phyloP scores from a whole-genome alignment of 1,284 basidiomycete species.

The Boletus smithii region DNA sequence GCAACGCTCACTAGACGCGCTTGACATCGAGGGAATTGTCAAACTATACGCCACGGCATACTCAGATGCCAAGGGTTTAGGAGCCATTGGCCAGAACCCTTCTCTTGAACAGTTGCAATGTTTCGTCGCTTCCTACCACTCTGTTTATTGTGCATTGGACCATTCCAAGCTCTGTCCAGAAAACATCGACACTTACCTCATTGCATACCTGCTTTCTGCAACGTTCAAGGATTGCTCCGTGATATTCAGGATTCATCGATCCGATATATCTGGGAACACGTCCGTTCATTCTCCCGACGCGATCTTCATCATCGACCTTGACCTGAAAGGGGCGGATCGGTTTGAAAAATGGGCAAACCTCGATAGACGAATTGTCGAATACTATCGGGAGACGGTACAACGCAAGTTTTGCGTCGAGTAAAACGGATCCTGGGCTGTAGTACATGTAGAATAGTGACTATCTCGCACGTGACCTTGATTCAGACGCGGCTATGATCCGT shows the following conservation, averaged over 20 bases:
- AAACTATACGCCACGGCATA: constrained; percentile 19
- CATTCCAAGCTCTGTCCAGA: constrained; percentile 39
- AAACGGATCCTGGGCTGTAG: too few species aligned
- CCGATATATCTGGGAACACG: constrained; percentile 5
- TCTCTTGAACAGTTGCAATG: constrained; percentile 54
- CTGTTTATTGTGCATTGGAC: constrained; percentile 34
- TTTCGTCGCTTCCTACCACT: constrained; percentile 57
- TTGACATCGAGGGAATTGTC: constrained; percentile 78
- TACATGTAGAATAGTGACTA: too few species aligned
- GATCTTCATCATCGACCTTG: constrained; percentile 81
- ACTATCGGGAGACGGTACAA: constrained; percentile 36
- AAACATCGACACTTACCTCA: constrained; percentile 55
- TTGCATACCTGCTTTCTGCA: constrained; percentile 84
- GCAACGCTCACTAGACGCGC: constrained; percentile 75
- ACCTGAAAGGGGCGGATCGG: constrained; percentile 72
- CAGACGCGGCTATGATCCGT: constrained; percentile 23
- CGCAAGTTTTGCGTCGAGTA: constrained; percentile 43
- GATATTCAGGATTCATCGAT: constrained; percentile 54
- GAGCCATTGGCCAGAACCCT: constrained; percentile 38
- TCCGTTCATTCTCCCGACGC: constrained; percentile 26
- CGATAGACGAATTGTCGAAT: constrained; percentile 65
- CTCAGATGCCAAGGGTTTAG: constrained; percentile 12
- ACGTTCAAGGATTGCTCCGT: constrained; percentile 96
- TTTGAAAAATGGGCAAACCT: constrained; percentile 71
- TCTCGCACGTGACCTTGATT: constrained; percentile 18